Conservation (phyloP, 768 basidiomycete genomes). For the Psilocybe azurescens region DNA sequence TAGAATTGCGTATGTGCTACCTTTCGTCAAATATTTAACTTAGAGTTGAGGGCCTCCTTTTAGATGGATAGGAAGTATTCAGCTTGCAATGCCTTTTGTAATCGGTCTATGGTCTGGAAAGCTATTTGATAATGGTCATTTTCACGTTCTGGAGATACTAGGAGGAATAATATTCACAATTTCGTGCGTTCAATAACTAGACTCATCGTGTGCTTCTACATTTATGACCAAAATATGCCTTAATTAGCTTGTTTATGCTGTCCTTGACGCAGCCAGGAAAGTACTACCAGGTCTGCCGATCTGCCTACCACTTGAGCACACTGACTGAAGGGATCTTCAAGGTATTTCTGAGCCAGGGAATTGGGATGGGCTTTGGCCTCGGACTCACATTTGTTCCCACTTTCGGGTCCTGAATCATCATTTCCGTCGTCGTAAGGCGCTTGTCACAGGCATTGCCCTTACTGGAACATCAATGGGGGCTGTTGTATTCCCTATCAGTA, state of each 20-base stretch:
- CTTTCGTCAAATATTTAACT: not conserved
- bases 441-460: constrained; percentile 39
- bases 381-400: constrained; percentile 54
- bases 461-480: constrained; percentile 47
- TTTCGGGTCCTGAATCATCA: constrained; percentile 43
- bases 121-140: constrained; percentile 51
- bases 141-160: constrained; percentile 30
- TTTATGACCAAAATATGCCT: not conserved
- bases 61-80: constrained; percentile 55
- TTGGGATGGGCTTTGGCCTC: constrained; percentile 52
- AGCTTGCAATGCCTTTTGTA: constrained; percentile 45
- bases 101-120: constrained; percentile 44
- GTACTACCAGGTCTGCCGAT: constrained; percentile 21
- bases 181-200: constrained; percentile 18
- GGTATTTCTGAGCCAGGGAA: constrained; percentile 53
- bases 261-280: constrained; percentile 6
- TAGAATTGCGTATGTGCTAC: constrained; percentile 39
- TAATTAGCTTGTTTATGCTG: constrained; percentile 24
- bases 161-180: constrained; percentile 24
- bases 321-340: no score
- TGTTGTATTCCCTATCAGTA: constrained; percentile 38
- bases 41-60: no score
- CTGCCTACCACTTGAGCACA: no score
- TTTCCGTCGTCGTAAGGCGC: constrained; percentile 40
- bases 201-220: not conserved